Percentiles rank a stretch among this genome's conserved stretches.
phyloP scores from a whole-genome alignment of 768 basidiomycete genomes.

The Leucocoprinus sp. region DNA sequence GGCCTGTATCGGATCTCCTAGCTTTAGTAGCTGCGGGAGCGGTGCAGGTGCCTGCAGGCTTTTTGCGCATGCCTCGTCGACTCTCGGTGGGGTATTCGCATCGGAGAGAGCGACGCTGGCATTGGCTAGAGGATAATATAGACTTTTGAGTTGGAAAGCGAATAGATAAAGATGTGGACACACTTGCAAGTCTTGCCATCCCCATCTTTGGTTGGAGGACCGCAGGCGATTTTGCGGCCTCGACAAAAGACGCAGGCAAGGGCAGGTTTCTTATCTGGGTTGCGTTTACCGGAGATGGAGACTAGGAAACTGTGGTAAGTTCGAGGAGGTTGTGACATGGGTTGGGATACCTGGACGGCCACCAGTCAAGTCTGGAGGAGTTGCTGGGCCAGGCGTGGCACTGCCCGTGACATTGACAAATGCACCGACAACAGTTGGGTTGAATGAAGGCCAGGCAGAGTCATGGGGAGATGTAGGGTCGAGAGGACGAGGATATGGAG shows the following conservation, averaged over 20 bases:
- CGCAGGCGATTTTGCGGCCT: slow-evolving; percentile 63
- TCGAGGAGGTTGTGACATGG: neutral
- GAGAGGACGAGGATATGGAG: too few species aligned
- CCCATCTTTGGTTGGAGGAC: slow-evolving; percentile 45
- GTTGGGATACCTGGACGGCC: neutral
- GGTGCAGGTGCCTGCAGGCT: slow-evolving; percentile 22
- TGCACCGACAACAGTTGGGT: neutral
- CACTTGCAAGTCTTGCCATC: slow-evolving; percentile 59
- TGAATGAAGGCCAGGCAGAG: neutral
- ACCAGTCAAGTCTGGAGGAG: neutral
- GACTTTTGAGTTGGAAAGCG: neutral
- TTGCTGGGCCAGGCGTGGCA: neutral
- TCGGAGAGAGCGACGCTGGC: slow-evolving; percentile 56
- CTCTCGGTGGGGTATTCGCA: slow-evolving; percentile 70
- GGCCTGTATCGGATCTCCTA: neutral
- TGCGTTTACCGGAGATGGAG: slow-evolving; percentile 18
- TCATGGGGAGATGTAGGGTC: too few species aligned
- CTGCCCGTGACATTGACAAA: neutral
- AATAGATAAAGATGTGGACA: slow-evolving; percentile 20
- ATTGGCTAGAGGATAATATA: slow-evolving; percentile 48
- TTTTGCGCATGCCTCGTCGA: slow-evolving; percentile 59
- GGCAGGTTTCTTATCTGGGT: slow-evolving; percentile 45
- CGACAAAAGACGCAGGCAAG: slow-evolving; percentile 61
- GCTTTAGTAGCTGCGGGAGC: neutral
- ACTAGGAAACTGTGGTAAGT: neutral